Evolutionary conservation across 2,329 filamentous ascomycete species (phyloP).

Genomic region (Stemphylium vesicarium): DNA sequence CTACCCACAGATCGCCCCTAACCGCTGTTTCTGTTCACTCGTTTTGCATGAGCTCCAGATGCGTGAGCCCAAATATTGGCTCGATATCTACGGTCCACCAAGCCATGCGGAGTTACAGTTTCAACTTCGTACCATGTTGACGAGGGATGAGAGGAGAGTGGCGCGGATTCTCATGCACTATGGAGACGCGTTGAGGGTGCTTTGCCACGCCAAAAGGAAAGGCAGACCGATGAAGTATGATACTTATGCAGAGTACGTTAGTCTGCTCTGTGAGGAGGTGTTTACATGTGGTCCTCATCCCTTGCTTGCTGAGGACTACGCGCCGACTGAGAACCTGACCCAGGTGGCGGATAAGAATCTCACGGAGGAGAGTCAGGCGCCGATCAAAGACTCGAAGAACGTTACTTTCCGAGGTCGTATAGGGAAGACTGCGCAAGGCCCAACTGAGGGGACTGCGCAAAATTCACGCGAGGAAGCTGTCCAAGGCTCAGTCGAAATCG

Average conservation of each 20-base stretch:
- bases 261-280: not conserved
- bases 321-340: too few species aligned
- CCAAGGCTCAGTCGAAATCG: too few species aligned
- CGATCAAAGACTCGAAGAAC: too few species aligned
- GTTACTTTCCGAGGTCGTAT: too few species aligned
- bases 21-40: slow-evolving; percentile 6
- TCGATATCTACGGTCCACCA: not conserved
- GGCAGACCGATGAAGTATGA: not conserved
- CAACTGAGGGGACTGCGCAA: too few species aligned
- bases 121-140: not conserved
- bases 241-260: not conserved
- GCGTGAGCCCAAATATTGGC: not conserved
- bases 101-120: not conserved
- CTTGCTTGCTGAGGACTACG: not conserved
- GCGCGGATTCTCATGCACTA: not conserved
- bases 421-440: too few species aligned
- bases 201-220: not conserved
- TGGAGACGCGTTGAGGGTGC: not conserved
- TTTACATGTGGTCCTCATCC: not conserved
- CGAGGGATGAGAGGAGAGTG: not conserved
- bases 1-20: not conserved
- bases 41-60: not conserved
- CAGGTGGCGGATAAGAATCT: not conserved
- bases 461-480: too few species aligned
- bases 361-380: not conserved